Percentiles rank a stretch among this genome's conserved stretches.
These are phyloP conservation scores for Saccharum spontaneum DNA, from an alignment of 176 grass and related monocot species.

Conservation along the genomic window DNA sequence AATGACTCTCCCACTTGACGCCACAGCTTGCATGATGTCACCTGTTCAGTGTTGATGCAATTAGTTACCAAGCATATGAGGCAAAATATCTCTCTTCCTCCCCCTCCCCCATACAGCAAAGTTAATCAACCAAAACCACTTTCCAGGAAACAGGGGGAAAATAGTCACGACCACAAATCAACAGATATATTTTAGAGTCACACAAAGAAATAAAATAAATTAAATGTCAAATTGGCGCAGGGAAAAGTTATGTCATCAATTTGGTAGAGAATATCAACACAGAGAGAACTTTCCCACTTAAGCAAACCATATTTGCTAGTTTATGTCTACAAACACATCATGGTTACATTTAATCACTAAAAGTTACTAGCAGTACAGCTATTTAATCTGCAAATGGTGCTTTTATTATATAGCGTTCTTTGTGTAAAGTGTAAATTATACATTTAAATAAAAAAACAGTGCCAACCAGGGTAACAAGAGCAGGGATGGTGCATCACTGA, in stretches of 20 bases:
- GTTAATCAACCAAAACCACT: neutral
- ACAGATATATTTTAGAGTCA: conserved; percentile 4
- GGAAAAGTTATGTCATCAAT: neutral
- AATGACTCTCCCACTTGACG: conserved; percentile 98
- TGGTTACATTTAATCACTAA: conserved; percentile 16
- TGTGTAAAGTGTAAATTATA: neutral
- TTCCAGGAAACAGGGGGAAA: neutral
- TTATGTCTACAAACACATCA: neutral
- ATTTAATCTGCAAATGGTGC: conserved; percentile 21
- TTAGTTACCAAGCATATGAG: conserved; percentile 21
- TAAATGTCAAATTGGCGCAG: neutral
- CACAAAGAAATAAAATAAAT: conserved; percentile 25
- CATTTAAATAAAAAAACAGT: conserved; percentile 8
- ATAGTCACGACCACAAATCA: conserved; percentile 12
- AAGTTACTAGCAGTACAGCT: neutral
- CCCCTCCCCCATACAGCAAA: neutral
- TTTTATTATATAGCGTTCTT: neutral
- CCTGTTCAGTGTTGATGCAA: conserved; percentile 70
- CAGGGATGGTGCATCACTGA: neutral
- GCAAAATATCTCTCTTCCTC: neutral
- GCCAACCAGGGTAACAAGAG: neutral
- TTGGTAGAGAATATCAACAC: neutral
- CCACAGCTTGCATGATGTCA: conserved; percentile 94
- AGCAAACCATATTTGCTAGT: conserved; percentile 6
- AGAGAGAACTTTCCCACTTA: neutral